Evolutionary conservation across 208 protist genomes (phyloP).

Genomic region (Polymyxa betae): DNA sequence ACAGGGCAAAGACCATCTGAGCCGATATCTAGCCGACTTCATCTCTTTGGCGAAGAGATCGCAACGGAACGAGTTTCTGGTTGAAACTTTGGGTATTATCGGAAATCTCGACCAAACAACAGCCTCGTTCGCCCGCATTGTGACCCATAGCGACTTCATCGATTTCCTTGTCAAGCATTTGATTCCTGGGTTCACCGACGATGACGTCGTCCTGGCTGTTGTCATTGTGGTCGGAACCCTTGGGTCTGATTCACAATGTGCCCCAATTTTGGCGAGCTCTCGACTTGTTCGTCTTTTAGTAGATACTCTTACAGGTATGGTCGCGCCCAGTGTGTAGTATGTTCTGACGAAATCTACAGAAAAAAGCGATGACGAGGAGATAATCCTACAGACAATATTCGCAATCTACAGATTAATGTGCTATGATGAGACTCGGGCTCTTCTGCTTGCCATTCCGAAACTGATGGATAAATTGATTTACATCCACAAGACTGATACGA

Average conservation of each 20-base stretch:
- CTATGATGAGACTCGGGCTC: slow-evolving; percentile 7
- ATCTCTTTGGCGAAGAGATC: slow-evolving; percentile 19
- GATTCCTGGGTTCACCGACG: slow-evolving; percentile 44
- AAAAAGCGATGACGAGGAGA: slow-evolving; percentile 50
- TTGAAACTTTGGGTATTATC: not conserved
- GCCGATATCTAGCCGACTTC: not conserved
- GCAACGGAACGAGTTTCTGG: not conserved
- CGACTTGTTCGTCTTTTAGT: not conserved
- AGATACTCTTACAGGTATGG: not conserved
- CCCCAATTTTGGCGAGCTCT: not conserved
- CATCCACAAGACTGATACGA: not conserved
- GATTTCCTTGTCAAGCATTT: slow-evolving; percentile 41
- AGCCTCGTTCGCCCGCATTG: not conserved
- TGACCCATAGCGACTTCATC: slow-evolving; percentile 41
- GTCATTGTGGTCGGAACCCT: slow-evolving; percentile 24
- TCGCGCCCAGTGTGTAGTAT: not conserved
- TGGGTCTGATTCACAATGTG: not conserved
- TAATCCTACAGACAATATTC: slow-evolving; percentile 47
- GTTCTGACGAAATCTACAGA: not conserved
- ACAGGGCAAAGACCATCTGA: slow-evolving; percentile 29
- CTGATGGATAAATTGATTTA: not conserved
- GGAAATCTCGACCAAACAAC: not conserved
- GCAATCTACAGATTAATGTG: not conserved
- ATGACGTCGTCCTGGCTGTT: slow-evolving; percentile 43
- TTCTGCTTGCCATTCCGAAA: not conserved